These are phyloP conservation scores for Pseudogymnoascus sp. DNA, from an alignment of 2,329 filamentous ascomycete species.

Conservation along the genomic window DNA sequence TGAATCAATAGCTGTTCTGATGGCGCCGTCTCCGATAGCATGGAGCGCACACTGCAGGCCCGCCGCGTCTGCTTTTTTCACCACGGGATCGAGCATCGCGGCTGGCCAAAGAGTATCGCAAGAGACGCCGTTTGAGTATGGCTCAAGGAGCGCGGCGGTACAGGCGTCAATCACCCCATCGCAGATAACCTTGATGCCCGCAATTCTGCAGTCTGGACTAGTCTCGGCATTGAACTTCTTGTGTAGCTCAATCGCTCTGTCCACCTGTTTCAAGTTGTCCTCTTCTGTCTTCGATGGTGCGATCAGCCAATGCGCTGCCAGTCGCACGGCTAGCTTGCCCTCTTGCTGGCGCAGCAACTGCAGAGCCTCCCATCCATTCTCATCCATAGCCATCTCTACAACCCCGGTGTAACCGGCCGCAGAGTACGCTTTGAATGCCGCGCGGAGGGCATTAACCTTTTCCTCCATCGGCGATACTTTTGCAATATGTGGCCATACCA, in stretches of 20 bases:
- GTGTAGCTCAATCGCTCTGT: conserved; percentile 42
- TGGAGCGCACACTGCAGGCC: no score
- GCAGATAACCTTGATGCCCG: conserved; percentile 57
- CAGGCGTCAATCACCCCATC: conserved; percentile 60
- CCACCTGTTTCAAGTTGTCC: conserved; percentile 43
- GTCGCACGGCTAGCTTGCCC: conserved; percentile 33
- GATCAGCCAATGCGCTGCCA: conserved; percentile 52
- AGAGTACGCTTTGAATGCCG: conserved; percentile 42
- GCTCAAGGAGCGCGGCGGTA: conserved; percentile 52
- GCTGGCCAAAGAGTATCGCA: no score
- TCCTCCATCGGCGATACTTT: conserved; percentile 41
- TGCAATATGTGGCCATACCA: conserved; percentile 48
- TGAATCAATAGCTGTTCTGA: no score
- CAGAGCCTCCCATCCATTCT: conserved; percentile 45
- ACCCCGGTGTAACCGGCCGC: conserved; percentile 46
- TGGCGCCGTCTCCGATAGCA: no score
- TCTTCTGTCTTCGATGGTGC: conserved; percentile 36
- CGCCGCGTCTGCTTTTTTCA: no score
- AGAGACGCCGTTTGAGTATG: conserved; percentile 44
- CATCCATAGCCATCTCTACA: conserved; percentile 54
- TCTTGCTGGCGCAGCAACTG: conserved; percentile 33
- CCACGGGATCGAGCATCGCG: no score
- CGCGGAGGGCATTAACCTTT: conserved; percentile 38
- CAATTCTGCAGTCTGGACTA: conserved; percentile 42
- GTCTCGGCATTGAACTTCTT: conserved; percentile 37